Evolutionary conservation across 1,139 yeast species (phyloP).

Genomic region (Lodderomyces metapsilosis): DNA sequence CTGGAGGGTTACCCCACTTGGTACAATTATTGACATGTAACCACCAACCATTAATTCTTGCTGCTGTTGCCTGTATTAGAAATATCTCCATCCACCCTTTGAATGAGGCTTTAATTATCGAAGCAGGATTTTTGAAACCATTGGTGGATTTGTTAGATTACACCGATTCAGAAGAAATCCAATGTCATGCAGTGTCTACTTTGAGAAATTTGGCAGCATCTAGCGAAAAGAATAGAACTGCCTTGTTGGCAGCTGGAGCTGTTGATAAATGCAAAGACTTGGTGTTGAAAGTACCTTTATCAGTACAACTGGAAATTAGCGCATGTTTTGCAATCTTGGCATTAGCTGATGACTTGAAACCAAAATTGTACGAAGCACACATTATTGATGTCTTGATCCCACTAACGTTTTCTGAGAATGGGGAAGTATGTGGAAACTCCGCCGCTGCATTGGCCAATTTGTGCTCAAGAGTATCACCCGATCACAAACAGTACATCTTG

Average conservation of each 20-base stretch:
- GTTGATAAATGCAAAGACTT: slow-evolving; percentile 89
- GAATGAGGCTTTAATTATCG: slow-evolving; percentile 92
- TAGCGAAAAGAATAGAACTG: slow-evolving; percentile 87
- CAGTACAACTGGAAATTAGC: slow-evolving; percentile 92
- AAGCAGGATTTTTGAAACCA: slow-evolving; percentile 92
- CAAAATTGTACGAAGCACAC: slow-evolving; percentile 78
- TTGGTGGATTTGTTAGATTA: slow-evolving; percentile 81
- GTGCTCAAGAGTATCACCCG: slow-evolving; percentile 79
- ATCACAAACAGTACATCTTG: slow-evolving; percentile 72
- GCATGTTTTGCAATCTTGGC: slow-evolving; percentile 98
- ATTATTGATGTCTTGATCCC: slow-evolving; percentile 89
- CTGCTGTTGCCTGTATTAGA: slow-evolving; percentile 97
- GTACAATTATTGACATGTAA: slow-evolving; percentile 84
- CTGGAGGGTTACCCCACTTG: slow-evolving; percentile 92
- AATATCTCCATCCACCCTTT: slow-evolving; percentile 95
- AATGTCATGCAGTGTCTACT: slow-evolving; percentile 96
- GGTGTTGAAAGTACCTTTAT: slow-evolving; percentile 78
- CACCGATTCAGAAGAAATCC: slow-evolving; percentile 90
- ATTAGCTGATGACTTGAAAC: slow-evolving; percentile 90
- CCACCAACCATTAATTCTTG: slow-evolving; percentile 88
- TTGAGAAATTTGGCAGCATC: slow-evolving; percentile 94
- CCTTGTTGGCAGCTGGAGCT: slow-evolving; percentile 92
- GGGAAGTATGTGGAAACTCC: slow-evolving; percentile 97
- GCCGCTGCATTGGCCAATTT: slow-evolving; percentile 97
- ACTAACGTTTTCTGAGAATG: slow-evolving; percentile 80